Evolutionary conservation across 139 green algal genomes (phyloP), one percentile per base, ranked within the genome.

Genomic region (Medakamo hakoo): DNA sequence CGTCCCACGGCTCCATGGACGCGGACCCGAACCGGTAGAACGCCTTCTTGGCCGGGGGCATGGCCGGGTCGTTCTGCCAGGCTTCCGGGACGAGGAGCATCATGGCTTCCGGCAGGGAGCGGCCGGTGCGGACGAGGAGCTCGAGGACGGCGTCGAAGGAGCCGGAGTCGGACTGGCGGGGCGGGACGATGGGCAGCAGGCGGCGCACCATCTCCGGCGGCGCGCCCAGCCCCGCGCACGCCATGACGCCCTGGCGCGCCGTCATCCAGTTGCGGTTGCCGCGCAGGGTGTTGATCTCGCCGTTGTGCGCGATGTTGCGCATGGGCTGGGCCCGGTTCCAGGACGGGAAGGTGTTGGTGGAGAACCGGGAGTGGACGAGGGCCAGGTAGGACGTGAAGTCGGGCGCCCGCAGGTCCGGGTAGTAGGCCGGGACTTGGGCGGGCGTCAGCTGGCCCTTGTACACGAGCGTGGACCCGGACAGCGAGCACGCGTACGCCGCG

Each of bases 31-130:
- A 97, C 60, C 83, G 74, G 83, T 97, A 97, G 59, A 96, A 95
- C 63, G 85, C 83, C 30, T 81, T 84, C 68, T 88, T 87, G 25
- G 84, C 81, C 71, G 84, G 73, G 27, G 60, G 18, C 86, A 94
- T 94, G 26, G 87, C 74, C 3, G 67, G 61, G 64, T 90, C 84
- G 61, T 93, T 93, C 75, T 93, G 87, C 89, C 89, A 96, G 21
- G 90, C 90, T 78, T 97, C 90, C 2, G 90, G 90, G 70, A 97
- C 95, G 61, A 97, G 84, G 80, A 97, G 90, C 89, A 97, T 96
- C 80, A 95, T 94, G 25, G 76, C 74, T 68, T 97, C 87, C 18
- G 89, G 79, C 59, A 94, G 82, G 67, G 83, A 81, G 19, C 89
- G 73, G 2, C 90, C 90, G 4, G 64, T 80, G 61, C 78, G 73